A percentile compares a stretch with the other conserved stretches of the same genome.
Evolutionary conservation across 495 filamentous ascomycete genomes (phyloP).

Genomic region (Xylaria telfairii): DNA sequence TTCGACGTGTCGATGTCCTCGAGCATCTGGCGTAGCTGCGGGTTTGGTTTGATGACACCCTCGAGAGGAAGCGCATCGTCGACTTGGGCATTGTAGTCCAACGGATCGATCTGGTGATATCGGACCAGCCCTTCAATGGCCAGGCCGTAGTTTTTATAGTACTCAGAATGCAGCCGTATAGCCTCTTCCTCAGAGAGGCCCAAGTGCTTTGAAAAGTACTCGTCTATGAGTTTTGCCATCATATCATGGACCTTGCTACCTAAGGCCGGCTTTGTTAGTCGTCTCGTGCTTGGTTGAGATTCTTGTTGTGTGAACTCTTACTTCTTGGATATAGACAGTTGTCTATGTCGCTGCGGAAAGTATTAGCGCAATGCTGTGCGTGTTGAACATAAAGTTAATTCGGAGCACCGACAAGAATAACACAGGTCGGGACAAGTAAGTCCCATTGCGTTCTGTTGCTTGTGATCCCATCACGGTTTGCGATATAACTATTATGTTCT

Average conservation of each 20-base stretch:
- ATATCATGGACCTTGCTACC: constrained; percentile 73
- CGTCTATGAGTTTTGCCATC: constrained; percentile 77
- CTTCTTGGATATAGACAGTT: constrained; percentile 84
- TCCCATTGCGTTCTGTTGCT: constrained; percentile 28
- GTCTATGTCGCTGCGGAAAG: constrained; percentile 76
- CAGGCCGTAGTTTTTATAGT: constrained; percentile 94
- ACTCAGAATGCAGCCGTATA: constrained; percentile 79
- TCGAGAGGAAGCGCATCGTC: constrained; percentile 95
- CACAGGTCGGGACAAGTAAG: constrained; percentile 39
- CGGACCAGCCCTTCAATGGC: constrained; percentile 95
- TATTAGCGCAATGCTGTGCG: background rate
- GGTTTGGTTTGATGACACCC: constrained; percentile 76
- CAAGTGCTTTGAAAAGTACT: constrained; percentile 82
- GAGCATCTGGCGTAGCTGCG: constrained; percentile 75
- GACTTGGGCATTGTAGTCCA: constrained; percentile 92
- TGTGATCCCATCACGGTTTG: constrained; percentile 33
- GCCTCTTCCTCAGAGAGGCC: constrained; percentile 75
- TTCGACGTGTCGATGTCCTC: constrained; percentile 78
- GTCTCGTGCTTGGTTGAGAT: background rate
- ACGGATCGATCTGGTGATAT: constrained; percentile 92
- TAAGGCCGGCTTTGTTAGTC: constrained; percentile 38
- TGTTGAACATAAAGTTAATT: background rate
- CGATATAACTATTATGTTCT: background rate
- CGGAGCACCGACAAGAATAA: constrained; percentile 53
- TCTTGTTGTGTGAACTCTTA: constrained; percentile 39